Evolutionary conservation across 441 rosid genomes (phyloP), one percentile per base, ranked within the genome.

Genomic region (Erodium chrysanthum): DNA sequence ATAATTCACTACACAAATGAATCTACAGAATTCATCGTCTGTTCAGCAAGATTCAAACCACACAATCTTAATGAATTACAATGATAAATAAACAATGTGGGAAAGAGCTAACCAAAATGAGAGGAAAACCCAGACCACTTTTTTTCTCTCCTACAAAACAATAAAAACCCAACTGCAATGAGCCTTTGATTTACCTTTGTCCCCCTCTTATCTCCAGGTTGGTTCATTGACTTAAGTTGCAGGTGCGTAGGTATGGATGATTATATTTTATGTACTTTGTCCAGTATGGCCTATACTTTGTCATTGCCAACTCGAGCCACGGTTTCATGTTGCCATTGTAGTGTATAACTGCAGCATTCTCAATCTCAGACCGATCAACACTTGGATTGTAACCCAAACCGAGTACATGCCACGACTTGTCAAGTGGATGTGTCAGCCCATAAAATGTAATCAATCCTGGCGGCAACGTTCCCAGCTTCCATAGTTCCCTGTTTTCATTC

Each of bases 281-380:
- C 96, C 96, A 91, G 18, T 86, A 87, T 75, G 79, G 83, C 76
- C 89, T 87, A 73, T 85, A 91, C 69, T 87, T 93, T 78, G 87
- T 88, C 89, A 91, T 81, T n/a, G 93, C 97, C 66, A 91, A 81
- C 70, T 91, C 96, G 4, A 92, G 92, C 95, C 97, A 91, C 60
- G 97, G 97, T 79, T 91, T 89, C 96, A 89, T 89, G 80, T 91
- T 86, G 42, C 97, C 96, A 70, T 84, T 92, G 81, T 85, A 92
- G 76, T 92, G 97, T 18, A 92, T 85, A 67, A 89, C 91, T 25
- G 95, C 95, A 67, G 96, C 96, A 4, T 83, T 88, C 70, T 73
- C 84, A 62, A 91, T 88, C 70, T 82, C 92, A 65, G 87, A 90
- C 90, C 86, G 86, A 76, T 91, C 86, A 66, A 91, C 81, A 79